phyloP scores from a whole-genome alignment of 176 grass and related monocot genomes.

The Ensete ventricosum region DNA sequence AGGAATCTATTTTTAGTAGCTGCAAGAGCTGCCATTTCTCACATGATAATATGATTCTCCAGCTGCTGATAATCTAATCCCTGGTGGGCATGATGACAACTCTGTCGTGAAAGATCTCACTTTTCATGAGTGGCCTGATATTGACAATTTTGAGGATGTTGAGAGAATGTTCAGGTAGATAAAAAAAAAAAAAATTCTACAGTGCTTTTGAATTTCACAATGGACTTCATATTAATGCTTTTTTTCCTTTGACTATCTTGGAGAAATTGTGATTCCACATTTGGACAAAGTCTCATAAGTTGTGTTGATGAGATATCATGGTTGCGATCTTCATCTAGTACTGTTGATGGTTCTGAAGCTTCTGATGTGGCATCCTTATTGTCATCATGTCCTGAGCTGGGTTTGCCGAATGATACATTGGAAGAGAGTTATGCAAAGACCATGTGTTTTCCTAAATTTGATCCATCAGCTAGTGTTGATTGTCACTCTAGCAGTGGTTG shows the following conservation, averaged over 20 bases:
- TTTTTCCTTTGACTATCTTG: background rate
- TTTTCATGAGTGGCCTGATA: slow-evolving; percentile 77
- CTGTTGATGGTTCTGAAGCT: slow-evolving; percentile 54
- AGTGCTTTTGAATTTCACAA: slow-evolving; percentile 9
- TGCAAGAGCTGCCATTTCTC: slow-evolving; percentile 33
- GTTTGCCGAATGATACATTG: slow-evolving; percentile 38
- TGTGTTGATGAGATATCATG: slow-evolving; percentile 54
- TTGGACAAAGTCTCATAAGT: slow-evolving; percentile 44
- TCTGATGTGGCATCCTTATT: slow-evolving; percentile 33
- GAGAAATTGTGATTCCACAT: slow-evolving; percentile 73
- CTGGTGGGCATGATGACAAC: slow-evolving; percentile 25
- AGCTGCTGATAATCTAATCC: slow-evolving; percentile 29
- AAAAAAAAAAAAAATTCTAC: slow-evolving; percentile 18
- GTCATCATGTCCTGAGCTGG: slow-evolving; percentile 44
- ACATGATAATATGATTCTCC: slow-evolving; percentile 27
- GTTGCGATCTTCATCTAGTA: slow-evolving; percentile 61
- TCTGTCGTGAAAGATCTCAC: slow-evolving; percentile 65
- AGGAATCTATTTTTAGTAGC: slow-evolving; percentile 17
- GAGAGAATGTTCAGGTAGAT: slow-evolving; percentile 89
- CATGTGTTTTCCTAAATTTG: slow-evolving; percentile 29
- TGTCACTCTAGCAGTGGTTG: slow-evolving; percentile 23
- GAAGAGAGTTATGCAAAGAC: slow-evolving; percentile 32
- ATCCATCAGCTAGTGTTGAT: slow-evolving; percentile 25
- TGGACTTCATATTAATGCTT: slow-evolving; percentile 3
- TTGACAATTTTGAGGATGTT: slow-evolving; percentile 86